phyloP scores from a whole-genome alignment of 1,284 basidiomycete genomes.

The Paramarasmius palmivorus region DNA sequence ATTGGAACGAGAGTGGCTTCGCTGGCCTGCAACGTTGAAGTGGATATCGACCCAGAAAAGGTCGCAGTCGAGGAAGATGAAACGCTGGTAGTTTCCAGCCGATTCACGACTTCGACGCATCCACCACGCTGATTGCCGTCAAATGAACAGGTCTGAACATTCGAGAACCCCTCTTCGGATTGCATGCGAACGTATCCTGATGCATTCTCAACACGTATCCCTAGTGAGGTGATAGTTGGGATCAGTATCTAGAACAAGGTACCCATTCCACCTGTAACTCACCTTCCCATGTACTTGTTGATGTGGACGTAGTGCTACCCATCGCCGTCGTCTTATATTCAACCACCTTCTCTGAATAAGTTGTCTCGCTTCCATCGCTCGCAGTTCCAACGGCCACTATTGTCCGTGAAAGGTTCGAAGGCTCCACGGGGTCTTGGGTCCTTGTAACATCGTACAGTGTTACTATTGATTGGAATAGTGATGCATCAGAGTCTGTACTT shows the following conservation, averaged over 20 bases:
- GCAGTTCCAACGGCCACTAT: constrained; percentile 4
- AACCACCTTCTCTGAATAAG: constrained; percentile 5
- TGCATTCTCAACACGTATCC: constrained; percentile 4
- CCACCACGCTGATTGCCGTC: not conserved
- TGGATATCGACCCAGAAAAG: not conserved
- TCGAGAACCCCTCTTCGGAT: not conserved
- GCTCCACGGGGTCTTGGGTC: not conserved
- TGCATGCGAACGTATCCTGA: constrained; percentile 6
- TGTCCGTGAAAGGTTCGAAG: not conserved
- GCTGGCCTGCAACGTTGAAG: not conserved
- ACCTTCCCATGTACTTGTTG: constrained; percentile 6
- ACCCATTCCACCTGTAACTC: not conserved
- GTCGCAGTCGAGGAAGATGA: not conserved
- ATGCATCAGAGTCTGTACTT: not conserved
- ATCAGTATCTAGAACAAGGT: not conserved
- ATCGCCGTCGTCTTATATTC: not conserved
- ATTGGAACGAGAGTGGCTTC: not conserved
- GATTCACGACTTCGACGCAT: constrained; percentile 1
- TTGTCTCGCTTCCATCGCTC: constrained; percentile 6
- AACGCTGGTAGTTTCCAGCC: not conserved
- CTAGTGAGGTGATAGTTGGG: not conserved
- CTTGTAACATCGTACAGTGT: not conserved
- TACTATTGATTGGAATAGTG: not conserved
- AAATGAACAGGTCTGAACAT: constrained; percentile 1
- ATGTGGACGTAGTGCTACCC: not conserved